Percentiles rank a stretch among this genome's conserved stretches.
These are phyloP conservation scores for Sordariomycetes sp. DNA, from an alignment of 2,329 filamentous ascomycete species.

Conservation along the genomic window DNA sequence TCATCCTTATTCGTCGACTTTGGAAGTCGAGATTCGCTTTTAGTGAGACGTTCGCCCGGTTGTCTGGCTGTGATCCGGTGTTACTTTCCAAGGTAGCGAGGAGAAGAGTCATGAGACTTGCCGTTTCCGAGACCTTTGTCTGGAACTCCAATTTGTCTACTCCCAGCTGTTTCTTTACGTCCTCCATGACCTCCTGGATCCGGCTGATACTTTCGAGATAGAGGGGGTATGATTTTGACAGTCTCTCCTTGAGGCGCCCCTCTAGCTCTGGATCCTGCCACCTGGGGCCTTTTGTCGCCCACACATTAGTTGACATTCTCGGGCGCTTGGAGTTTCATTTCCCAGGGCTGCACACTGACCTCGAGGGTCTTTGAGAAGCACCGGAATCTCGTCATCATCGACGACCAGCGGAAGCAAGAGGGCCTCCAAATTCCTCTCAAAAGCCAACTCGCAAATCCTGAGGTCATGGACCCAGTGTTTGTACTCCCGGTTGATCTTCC, in stretches of 20 bases:
- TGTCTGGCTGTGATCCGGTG: too few relatives aligned
- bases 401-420: slow-evolving; percentile 12
- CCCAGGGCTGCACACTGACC: too few relatives aligned
- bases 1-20: too few relatives aligned
- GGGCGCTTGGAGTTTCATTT: too few relatives aligned
- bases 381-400: slow-evolving; percentile 9
- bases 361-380: slow-evolving; percentile 11
- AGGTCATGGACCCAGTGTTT: slow-evolving; percentile 17
- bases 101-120: too few relatives aligned
- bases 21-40: too few relatives aligned
- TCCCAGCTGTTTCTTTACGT: slow-evolving; percentile 12
- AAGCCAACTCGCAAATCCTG: slow-evolving; percentile 6
- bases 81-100: too few relatives aligned
- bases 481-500: slow-evolving; percentile 5
- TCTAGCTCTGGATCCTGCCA: slow-evolving; percentile 10
- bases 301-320: too few relatives aligned
- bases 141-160: too few relatives aligned
- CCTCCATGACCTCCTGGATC: slow-evolving; percentile 8
- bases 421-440: slow-evolving; percentile 9
- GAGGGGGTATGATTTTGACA: slow-evolving; percentile 10
- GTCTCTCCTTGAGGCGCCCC: slow-evolving; percentile 7
- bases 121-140: too few relatives aligned
- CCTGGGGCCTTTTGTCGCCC: slow-evolving; percentile 6
- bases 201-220: slow-evolving; percentile 9
- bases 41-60: too few relatives aligned